Evolutionary conservation across 768 basidiomycete species (phyloP).

Genomic region (Tricholoma flavovirens): DNA sequence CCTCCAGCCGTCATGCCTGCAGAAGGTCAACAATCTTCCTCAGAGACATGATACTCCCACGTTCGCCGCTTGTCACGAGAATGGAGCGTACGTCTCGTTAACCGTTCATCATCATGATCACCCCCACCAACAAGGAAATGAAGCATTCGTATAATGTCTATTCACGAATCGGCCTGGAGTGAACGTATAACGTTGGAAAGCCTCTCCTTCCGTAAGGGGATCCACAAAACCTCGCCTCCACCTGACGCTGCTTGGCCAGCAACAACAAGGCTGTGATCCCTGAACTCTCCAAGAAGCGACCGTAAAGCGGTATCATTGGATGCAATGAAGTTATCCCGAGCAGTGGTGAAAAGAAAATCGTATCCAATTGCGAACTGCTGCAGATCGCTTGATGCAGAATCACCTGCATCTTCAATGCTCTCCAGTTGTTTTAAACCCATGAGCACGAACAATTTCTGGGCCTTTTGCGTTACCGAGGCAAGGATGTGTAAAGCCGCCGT

Average conservation of each 20-base stretch:
- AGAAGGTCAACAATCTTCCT: too few relatives aligned
- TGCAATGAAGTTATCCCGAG: constrained; percentile 82
- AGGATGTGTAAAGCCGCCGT: constrained; percentile 77
- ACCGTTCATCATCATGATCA: background rate
- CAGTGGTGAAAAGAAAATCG: constrained; percentile 64
- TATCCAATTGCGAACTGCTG: constrained; percentile 57
- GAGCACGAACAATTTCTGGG: constrained; percentile 73
- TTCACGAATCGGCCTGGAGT: constrained; percentile 9
- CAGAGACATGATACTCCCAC: too few relatives aligned
- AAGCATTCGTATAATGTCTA: too few relatives aligned
- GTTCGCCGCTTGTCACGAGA: too few relatives aligned
- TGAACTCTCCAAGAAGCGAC: constrained; percentile 82
- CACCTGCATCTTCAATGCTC: constrained; percentile 39
- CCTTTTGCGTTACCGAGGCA: constrained; percentile 81
- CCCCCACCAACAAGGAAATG: too few relatives aligned
- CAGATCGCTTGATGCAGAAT: constrained; percentile 27
- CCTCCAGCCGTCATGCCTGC: too few relatives aligned
- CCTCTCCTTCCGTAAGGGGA: constrained; percentile 77
- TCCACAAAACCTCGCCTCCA: constrained; percentile 72
- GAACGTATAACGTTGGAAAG: constrained; percentile 41
- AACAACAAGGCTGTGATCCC: constrained; percentile 85
- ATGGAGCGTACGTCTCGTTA: too few relatives aligned
- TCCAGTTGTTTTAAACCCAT: constrained; percentile 68
- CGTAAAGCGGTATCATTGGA: constrained; percentile 82
- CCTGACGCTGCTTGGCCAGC: constrained; percentile 36